Conservation (phyloP, 805 yeast species). For the Myxozyma melibiosi region DNA sequence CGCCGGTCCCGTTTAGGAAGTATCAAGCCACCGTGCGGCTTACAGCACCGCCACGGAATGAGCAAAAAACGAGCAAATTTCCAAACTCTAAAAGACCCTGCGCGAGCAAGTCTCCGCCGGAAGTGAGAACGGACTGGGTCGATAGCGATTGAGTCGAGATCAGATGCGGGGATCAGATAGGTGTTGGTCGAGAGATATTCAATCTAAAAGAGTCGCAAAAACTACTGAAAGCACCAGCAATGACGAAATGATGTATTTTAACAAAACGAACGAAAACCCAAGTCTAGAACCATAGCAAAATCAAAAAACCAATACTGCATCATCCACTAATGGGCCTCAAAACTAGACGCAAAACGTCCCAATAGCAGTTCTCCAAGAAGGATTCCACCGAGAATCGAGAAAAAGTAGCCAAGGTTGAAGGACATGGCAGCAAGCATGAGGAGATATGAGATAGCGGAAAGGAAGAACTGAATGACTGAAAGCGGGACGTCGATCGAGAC, state of each 20-base stretch:
- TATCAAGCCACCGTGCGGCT: not conserved
- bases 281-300: not conserved
- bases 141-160: too few relatives aligned
- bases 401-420: constrained; percentile 38
- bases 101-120: too few relatives aligned
- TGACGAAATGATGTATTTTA: not conserved
- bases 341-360: constrained; percentile 35
- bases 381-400: constrained; percentile 38
- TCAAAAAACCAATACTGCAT: not conserved
- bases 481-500: constrained; percentile 34
- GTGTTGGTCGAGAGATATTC: too few relatives aligned
- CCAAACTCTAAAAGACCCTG: not conserved
- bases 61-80: constrained; percentile 15
- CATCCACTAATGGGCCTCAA: constrained; percentile 13
- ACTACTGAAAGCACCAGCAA: too few relatives aligned
- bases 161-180: too few relatives aligned
- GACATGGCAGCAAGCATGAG: constrained; percentile 41
- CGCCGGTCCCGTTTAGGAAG: not conserved
- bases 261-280: not conserved
- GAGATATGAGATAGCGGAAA: constrained; percentile 32
- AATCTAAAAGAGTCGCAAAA: too few relatives aligned
- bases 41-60: constrained; percentile 3
- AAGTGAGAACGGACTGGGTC: too few relatives aligned
- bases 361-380: constrained; percentile 38
- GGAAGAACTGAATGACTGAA: constrained; percentile 30